Percentiles rank a stretch among this genome's conserved stretches.
Evolutionary conservation across 139 green algal species (phyloP).

Genomic region (Chlorella sp.): DNA sequence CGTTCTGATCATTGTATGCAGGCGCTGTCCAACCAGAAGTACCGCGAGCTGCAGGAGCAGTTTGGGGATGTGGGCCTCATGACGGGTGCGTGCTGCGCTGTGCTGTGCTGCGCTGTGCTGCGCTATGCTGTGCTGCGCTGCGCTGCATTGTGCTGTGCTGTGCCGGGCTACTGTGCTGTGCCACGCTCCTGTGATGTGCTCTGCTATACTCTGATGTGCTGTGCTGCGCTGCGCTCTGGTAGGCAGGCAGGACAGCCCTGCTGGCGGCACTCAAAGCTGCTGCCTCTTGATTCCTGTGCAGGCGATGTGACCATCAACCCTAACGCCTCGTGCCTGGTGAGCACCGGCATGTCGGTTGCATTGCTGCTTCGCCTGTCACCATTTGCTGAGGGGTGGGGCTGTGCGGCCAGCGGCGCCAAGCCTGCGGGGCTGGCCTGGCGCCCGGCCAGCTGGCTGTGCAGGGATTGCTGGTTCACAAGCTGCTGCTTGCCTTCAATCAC

Average conservation of each 20-base stretch:
- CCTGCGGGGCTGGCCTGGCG: too few species aligned
- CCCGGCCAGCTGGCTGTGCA: too few species aligned
- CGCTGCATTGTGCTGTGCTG: not conserved
- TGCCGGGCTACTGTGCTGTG: not conserved
- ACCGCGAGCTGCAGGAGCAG: slow-evolving; percentile 80
- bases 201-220: not conserved
- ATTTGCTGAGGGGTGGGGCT: too few species aligned
- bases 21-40: slow-evolving; percentile 91
- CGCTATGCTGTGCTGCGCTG: not conserved
- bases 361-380: too few species aligned
- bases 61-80: slow-evolving; percentile 84
- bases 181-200: too few species aligned
- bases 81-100: slow-evolving; percentile 49
- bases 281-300: not conserved
- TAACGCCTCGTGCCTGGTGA: slow-evolving; percentile 76
- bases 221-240: not conserved
- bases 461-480: too few species aligned
- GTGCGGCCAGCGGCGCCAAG: too few species aligned
- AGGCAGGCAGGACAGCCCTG: too few species aligned
- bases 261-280: too few species aligned
- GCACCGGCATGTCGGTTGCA: too few species aligned
- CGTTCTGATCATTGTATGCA: not conserved
- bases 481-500: too few species aligned
- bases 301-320: slow-evolving; percentile 88
- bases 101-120: not conserved